Base-by-base conservation (phyloP, 2,329 filamentous ascomycete genomes). In the Claviceps fusiformis region DNA sequence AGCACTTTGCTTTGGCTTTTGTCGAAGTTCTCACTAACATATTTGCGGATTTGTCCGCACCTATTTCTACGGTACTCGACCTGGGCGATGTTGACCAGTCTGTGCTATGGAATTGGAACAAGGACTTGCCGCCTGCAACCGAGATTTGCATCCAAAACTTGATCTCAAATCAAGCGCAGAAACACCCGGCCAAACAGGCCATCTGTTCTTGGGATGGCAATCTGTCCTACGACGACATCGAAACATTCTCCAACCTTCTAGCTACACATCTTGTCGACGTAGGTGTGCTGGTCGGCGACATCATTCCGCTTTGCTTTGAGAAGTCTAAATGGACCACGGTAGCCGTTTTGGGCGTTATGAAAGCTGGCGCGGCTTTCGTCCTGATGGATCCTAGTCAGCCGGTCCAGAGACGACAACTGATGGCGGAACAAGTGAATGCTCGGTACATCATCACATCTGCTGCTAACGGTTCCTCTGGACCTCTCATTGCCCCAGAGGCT, bases 141-240 rank as follows among this genome's bases (percentile, higher is more conserved):
- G 41, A 53, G n/a, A 19, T 46, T 39, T 53, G 51, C 43, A 24
- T 53, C 17, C 51, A 53, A 47, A 43, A 53, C 29, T 47, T 53
- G 31, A 53, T 53, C 43, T 47, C 51, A 35, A 19, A 10, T 10
- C 51, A 47, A 31, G 51, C 41, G 19, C 29, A 4, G 13, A 37
- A 33, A 13, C 51, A 53, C 35, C 43, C 43, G 11, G 11, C 29
- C 11, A 53, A 53, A 33, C 50, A 53, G 61, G 52, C 52, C 31
- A 54, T 54, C 70, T 71, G 60, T 70, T 70, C 56, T 76, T 71
- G 6, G 62, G 55, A 58, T 71, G 52, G 52, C 29, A 31, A 48
- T 9, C 31, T 54, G 15, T 48, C 52, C 1, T 54, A 54, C 52
- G 52, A 39, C 5, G 44, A 54, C n/a, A 19, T 54, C 4, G 52